Percentiles rank a stretch among this genome's conserved stretches.
Conservation (phyloP, 768 basidiomycete genomes). For the Kwoniella shandongensis region DNA sequence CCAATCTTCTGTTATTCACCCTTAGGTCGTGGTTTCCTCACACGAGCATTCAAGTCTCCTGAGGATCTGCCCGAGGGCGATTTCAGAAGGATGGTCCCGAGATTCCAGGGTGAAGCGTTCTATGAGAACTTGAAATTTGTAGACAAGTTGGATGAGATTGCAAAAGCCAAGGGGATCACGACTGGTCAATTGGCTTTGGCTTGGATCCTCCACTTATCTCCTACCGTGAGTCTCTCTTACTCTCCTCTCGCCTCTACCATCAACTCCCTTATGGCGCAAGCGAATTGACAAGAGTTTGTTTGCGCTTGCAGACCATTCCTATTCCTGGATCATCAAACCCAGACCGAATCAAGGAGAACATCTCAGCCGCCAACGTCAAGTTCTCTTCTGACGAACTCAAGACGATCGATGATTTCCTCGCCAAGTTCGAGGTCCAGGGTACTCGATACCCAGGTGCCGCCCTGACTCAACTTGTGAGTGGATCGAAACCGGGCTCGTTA, state of each 20-base stretch:
- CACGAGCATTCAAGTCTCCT: constrained; percentile 46
- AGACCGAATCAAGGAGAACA: constrained; percentile 58
- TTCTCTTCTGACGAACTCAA: constrained; percentile 56
- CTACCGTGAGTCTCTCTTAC: constrained; percentile 30
- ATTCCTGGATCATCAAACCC: constrained; percentile 58
- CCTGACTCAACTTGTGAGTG: constrained; percentile 15
- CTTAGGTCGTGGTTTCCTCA: constrained; percentile 53
- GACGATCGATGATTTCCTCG: constrained; percentile 55
- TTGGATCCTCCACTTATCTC: constrained; percentile 51
- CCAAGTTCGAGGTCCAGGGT: constrained; percentile 34
- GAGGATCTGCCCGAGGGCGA: constrained; percentile 57
- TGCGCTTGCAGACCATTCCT: constrained; percentile 55
- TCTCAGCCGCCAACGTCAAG: constrained; percentile 56
- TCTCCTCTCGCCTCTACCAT: background rate
- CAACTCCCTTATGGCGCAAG: background rate
- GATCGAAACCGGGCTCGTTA: too few species aligned
- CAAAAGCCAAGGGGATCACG: constrained; percentile 56
- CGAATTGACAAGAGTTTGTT: background rate
- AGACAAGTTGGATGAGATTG: constrained; percentile 56
- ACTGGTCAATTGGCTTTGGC: constrained; percentile 56
- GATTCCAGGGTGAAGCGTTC: constrained; percentile 59
- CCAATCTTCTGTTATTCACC: constrained; percentile 64
- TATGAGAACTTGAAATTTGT: constrained; percentile 57
- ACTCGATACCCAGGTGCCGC: constrained; percentile 29
- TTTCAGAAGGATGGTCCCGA: constrained; percentile 53